Evolutionary conservation across 345 rosid species (phyloP), one percentile per base, ranked within the genome.

Genomic region (Acer campestre): DNA sequence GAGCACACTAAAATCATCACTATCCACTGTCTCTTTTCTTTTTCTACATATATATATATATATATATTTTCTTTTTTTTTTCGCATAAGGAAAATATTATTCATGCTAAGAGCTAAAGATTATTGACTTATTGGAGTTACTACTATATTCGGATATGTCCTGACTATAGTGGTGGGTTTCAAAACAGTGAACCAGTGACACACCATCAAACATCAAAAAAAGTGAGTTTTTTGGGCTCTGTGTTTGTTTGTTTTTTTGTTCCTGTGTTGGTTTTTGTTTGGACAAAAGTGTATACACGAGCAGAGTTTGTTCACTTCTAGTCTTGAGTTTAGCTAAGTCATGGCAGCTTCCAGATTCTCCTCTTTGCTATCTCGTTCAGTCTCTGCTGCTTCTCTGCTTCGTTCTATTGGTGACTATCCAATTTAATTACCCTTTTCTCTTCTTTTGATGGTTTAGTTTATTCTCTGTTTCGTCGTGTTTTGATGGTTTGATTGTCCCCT

Each of bases 341-440:
- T 91, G 93, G 92, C 93, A 16, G 86, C 91, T 86, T 88, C 88
- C 61, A 89, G 89, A 84, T 76, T 87, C 48, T 83, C 91, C 58
- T 84, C 88, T 67, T 79, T 90, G 9, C 73, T 90, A 12, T 76
- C 88, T 74, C 89, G 91, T 80, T 87, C 91, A 17, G 51, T 85
- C 62, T 82, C 88, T 70, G 76, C 85, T 78, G 44, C 44, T 40
- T 40, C 9, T 40, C 8, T 40, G 8, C 48, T 44, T 75, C 84
- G 85, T 63, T 81, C 84, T 81, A 80, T 70, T 73, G 90, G 95
- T 89, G 63, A 46, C 59, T 44, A 67, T 59, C 27, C 73, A 38
- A 7, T 49, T 75, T 13, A 65, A 29, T 29, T 29, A 29, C 31
- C 31, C 35, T 49, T 68, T 35, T 51, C 25, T 10, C 2, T 16